Evolutionary conservation across 2,329 filamentous ascomycete species (phyloP), one percentile per base, ranked within the genome.

Genomic region (Sporothrix luriei): DNA sequence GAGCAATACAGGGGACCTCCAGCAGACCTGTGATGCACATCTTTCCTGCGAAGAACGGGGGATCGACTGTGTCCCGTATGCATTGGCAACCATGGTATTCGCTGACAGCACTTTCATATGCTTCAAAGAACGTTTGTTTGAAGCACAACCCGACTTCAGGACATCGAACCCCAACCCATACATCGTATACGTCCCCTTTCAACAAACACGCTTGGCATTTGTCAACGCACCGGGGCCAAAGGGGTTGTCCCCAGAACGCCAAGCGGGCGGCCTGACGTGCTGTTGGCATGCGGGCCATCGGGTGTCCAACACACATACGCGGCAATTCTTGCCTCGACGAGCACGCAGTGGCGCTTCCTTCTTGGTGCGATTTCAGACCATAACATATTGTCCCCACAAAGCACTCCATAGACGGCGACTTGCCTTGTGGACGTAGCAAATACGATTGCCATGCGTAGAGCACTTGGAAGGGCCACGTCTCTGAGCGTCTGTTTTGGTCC

Each of bases 101-200:
- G 16, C 14, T 54, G 51, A 24, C n/a, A 26, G 10, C 51, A 7
- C 33, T 33, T 33, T 7, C 6, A 33, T 33, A 6, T 6, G 9
- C 33, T 33, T 33, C 33, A 33, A 33, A 43, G 40, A 43, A 13
- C 40, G 40, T 24, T 11, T 52, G 6, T 52, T n/a, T 4, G 10
- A 24, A 24, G n/a, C 33, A 59, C 33, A 19, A 26, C 57, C 38
- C 26, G 38, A 21, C 46, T 61, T 61, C 57, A 46, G 57, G 57
- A 46, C n/a, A 24, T 61, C 38, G 46, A 61, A 61, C 57, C 55
- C 38, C n/a, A 46, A 61, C 57, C 21, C 57, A 6, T 19, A 62
- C n/a, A n/a, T n/a, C n/a, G n/a, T n/a, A n/a, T n/a, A n/a, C n/a
- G n/a, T 46, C 2, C 26, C 38, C 21, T 62, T 38, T 46, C 57